These are phyloP conservation scores for Fusarium xylarioides DNA, from an alignment of 2,329 filamentous ascomycete genomes.

Conservation along the genomic window DNA sequence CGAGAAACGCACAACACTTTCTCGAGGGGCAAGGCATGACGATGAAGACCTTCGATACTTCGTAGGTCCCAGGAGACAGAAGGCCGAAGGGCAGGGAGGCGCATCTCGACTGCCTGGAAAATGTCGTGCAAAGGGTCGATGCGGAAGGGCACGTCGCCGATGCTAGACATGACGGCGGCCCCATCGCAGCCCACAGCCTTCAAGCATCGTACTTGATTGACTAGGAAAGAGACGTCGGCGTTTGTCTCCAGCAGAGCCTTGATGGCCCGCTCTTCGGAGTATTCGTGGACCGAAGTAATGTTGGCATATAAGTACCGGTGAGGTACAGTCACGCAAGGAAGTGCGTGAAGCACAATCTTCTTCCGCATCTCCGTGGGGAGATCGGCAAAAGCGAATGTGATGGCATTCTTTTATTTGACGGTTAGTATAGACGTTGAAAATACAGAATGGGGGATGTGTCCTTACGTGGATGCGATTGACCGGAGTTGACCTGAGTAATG, in stretches of 20 bases:
- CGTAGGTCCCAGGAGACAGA: not conserved
- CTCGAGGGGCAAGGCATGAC: not conserved
- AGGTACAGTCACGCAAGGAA: accelerated
- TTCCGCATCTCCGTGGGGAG: not conserved
- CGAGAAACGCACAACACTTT: accelerated
- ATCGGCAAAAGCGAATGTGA: accelerated
- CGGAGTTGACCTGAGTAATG: not conserved
- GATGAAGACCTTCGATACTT: accelerated
- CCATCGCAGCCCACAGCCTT: not conserved
- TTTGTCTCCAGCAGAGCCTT: not conserved
- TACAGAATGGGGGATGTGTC: accelerated
- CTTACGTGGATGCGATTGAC: not conserved
- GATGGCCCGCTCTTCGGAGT: not conserved
- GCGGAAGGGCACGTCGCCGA: not conserved
- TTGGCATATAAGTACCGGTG: accelerated
- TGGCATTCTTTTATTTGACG: not conserved
- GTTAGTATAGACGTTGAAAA: not conserved
- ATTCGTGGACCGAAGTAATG: accelerated
- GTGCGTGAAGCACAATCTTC: accelerated
- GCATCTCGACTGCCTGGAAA: not conserved
- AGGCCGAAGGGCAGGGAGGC: not conserved
- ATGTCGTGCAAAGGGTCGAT: not conserved
- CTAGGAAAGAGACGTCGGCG: accelerated
- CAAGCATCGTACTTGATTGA: not conserved
- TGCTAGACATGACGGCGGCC: not conserved